Base-by-base conservation (phyloP, 1,139 yeast species). In the Meyerozyma smithsonii region DNA sequence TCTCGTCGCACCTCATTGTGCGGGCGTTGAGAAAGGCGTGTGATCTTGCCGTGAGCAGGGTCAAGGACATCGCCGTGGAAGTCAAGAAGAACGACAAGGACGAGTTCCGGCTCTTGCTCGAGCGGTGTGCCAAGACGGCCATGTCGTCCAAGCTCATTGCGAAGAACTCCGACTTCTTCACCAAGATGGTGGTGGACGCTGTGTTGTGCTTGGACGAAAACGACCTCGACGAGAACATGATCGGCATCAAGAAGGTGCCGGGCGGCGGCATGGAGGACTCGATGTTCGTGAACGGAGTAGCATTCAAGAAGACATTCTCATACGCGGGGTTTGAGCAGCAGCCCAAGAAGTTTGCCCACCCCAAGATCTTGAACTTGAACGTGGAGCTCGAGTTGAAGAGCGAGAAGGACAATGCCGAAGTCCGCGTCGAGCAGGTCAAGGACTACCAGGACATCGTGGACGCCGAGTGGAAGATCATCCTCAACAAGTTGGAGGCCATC, bases 291-390 rank as follows among this genome's bases (percentile, higher is more conserved):
- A 79, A 86, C 54, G 99, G 99, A 55, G 97, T 94, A 44, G 98
- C 97, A 4, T 92, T 92, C 67, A 89, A 92, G 57, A 92, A 92
- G 69, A 90, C 99, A 0, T 92, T 92, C 56, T 84, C 97, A 26
- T 92, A 92, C 55, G 97, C 97, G 39, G 97, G 97, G 8, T 92
- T 92, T 62, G 99, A 92, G 64, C 99, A 92, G 69, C 98, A 94
- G 64, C 99, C 98, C 38, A 92, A 92, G 64, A 68, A 64, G 42
- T 88, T 94, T 59, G 55, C 57, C 12, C 70, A 86, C 59, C 96
- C 99, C 37, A 87, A 84, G 62, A 81, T 94, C 49, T 69, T 92
- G 42, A 81, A 83, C 52, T 73, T 92, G 55, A 92, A 94, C 59
- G 92, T 94, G 30, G 99, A 92, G 62, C 74, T 92, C 50, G 99